phyloP scores from a whole-genome alignment of 2,329 filamentous ascomycete genomes.

The Tolypocladium sp. region DNA sequence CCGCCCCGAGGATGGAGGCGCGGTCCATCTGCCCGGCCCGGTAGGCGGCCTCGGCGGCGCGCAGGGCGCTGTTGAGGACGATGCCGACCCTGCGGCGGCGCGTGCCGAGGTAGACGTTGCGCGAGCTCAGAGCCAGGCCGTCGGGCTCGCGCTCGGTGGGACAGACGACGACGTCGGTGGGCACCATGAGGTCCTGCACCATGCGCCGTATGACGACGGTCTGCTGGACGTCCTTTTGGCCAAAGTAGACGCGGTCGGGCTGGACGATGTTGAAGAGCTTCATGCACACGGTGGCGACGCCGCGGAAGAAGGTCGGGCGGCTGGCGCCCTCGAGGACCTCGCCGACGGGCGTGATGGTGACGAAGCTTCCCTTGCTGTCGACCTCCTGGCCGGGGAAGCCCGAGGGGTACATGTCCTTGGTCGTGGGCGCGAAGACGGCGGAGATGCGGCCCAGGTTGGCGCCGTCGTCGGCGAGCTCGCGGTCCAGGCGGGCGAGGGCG shows the following conservation, averaged over 20 bases:
- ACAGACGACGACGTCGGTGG: conserved; percentile 64
- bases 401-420: conserved; percentile 78
- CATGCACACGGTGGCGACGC: conserved; percentile 93
- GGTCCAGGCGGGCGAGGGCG: conserved; percentile 58
- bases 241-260: conserved; percentile 76
- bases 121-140: conserved; percentile 81
- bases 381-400: conserved; percentile 65
- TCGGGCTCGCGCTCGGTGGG: conserved; percentile 69
- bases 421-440: conserved; percentile 80
- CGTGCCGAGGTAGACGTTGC: conserved; percentile 84
- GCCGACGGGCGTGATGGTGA: conserved; percentile 79
- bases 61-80: conserved; percentile 61
- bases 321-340: conserved; percentile 75
- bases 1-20: conserved; percentile 62
- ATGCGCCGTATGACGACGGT: conserved; percentile 81
- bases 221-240: conserved; percentile 96
- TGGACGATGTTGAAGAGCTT: conserved; percentile 49
- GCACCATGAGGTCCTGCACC: conserved; percentile 79
- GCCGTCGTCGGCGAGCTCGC: conserved; percentile 56
- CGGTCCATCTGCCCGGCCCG: conserved; percentile 41
- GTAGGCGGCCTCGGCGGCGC: conserved; percentile 62
- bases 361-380: conserved; percentile 75
- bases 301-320: conserved; percentile 89
- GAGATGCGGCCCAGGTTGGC: conserved; percentile 58
- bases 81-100: conserved; percentile 63